These are phyloP conservation scores for Venturiaceae sp. DNA, from an alignment of 2,329 filamentous ascomycete genomes.

Conservation along the genomic window DNA sequence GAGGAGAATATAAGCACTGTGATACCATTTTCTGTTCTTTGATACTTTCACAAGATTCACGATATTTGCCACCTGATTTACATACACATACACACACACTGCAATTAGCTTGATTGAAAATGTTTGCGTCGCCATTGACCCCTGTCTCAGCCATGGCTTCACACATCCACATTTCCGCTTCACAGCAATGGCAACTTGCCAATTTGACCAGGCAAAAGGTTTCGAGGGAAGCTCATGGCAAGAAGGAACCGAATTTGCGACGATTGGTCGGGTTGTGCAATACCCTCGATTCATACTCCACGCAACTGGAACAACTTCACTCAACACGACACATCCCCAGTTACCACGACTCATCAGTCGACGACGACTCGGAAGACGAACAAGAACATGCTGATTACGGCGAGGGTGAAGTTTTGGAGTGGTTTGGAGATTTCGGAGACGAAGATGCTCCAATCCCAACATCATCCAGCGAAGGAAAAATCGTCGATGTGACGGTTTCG, in stretches of 20 bases:
- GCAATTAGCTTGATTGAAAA: too few relatives aligned
- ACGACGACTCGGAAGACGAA: not conserved
- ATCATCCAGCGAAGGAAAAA: not conserved
- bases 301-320: not conserved
- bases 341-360: not conserved
- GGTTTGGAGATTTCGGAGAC: not conserved
- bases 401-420: not conserved
- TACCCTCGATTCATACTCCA: not conserved
- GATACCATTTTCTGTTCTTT: too few relatives aligned
- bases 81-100: not conserved
- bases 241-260: not conserved
- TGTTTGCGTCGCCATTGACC: too few relatives aligned
- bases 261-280: not conserved
- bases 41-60: too few relatives aligned
- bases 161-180: not conserved
- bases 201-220: not conserved
- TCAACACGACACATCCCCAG: not conserved
- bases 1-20: not conserved
- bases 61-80: not conserved
- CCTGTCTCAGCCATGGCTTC: not conserved
- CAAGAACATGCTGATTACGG: not conserved
- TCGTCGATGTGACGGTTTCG: not conserved
- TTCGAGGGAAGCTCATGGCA: not conserved
- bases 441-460: not conserved
- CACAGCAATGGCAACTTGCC: not conserved